Base-by-base conservation (phyloP, 139 green algal genomes). In the Diplosphaera chodatii region DNA sequence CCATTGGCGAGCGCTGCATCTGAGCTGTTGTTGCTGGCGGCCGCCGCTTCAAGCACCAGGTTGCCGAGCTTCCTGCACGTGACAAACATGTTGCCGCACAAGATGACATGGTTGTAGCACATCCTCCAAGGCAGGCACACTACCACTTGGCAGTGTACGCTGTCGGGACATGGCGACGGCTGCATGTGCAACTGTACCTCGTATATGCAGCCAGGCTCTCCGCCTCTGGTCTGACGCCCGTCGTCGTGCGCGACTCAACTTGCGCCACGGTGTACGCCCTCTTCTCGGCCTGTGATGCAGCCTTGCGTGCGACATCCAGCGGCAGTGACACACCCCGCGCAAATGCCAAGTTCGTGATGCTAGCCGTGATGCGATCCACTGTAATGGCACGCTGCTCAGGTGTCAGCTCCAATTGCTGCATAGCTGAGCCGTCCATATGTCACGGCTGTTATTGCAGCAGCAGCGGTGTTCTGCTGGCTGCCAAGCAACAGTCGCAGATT, bases 201-300 rank as follows among this genome's bases (percentile, higher is more conserved):
- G 80, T 79, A 41, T 91, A 92, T 0, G 71, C 76, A 8, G 67
- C 55, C 13, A 73, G 78, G 3, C 70, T 83, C 59, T 91, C 82
- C 21, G 55, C 32, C 4, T 74, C 68, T 0, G 85, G 89, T 37
- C 89, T 70, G n/a, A 77, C 66, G 40, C 90, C 90, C 20, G 90
- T 96, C 3, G 90, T 96, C 13, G 88, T 94, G 62, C 77, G 79
- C 0, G 88, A 82, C 25, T 90, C 85, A 30, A 96, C 89, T 64
- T 85, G 64, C 1, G 91, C 90, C 3, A 90, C 84, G 3, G 88
- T 93, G 82, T 95, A 94, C 0, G 91, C 89, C 71, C 89, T 94
- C 65, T 76, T 84, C 78, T 96, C 91, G 21, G 91, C 71, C 0
- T 68, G 69, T 1, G 73, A 67, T 0, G 88, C 89, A 1, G 78